These are phyloP conservation scores for Umbelopsis vinacea DNA, from an alignment of 192 early-diverging fungal genomes.

Conservation along the genomic window DNA sequence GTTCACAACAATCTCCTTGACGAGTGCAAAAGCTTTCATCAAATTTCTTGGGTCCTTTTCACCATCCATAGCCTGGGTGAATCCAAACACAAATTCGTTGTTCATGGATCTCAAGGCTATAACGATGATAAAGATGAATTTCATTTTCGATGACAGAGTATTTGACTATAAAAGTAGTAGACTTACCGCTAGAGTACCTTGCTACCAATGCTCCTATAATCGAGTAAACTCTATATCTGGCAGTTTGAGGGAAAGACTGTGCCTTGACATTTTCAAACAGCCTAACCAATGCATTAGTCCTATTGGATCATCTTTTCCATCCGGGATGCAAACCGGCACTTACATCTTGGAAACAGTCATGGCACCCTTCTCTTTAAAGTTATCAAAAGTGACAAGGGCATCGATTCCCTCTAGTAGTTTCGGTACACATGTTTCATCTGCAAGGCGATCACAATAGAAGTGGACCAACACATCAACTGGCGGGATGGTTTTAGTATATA, in stretches of 20 bases:
- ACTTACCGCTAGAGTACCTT: conserved; percentile 59
- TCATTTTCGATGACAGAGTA: conserved; percentile 16
- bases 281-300: conserved; percentile 44
- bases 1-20: conserved; percentile 69
- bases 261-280: conserved; percentile 86
- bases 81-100: conserved; percentile 79
- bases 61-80: conserved; percentile 89
- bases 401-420: conserved; percentile 63
- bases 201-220: conserved; percentile 74
- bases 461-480: conserved; percentile 66
- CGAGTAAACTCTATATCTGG: conserved; percentile 73
- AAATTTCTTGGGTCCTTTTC: conserved; percentile 99
- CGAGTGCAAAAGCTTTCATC: conserved; percentile 81
- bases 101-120: conserved; percentile 68
- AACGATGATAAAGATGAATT: conserved; percentile 23
- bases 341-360: conserved; percentile 56
- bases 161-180: too few species aligned
- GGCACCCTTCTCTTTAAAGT: conserved; percentile 61
- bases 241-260: conserved; percentile 89
- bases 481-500: background rate
- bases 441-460: conserved; percentile 75
- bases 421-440: conserved; percentile 75
- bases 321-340: conserved; percentile 2
- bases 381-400: conserved; percentile 63
- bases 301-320: conserved; percentile 6